Evolutionary conservation across 257 asterid species (phyloP).

Genomic region (Plantago ovata): DNA sequence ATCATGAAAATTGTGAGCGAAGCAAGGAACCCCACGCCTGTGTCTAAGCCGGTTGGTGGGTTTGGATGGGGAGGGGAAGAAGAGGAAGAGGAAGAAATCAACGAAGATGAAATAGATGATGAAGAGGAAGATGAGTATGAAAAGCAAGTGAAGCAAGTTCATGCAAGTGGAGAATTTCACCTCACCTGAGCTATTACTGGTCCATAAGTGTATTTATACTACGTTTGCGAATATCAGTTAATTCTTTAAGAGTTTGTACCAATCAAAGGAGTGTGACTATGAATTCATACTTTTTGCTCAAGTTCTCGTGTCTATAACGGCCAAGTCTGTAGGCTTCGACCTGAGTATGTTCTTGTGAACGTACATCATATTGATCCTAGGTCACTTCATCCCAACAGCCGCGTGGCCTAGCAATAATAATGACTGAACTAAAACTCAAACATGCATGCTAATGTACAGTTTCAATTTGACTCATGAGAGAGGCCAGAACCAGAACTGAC

Average conservation of each 20-base stretch:
- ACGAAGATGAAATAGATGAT: conserved; percentile 17
- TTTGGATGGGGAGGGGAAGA: conserved; percentile 65
- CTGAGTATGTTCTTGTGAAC: too few species aligned
- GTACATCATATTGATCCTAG: too few species aligned
- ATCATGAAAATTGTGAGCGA: conserved; percentile 72
- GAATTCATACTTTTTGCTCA: too few species aligned
- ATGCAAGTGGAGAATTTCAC: conserved; percentile 70
- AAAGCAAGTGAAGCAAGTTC: conserved; percentile 59
- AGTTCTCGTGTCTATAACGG: too few species aligned
- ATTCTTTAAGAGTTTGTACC: background rate
- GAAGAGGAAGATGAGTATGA: conserved; percentile 71
- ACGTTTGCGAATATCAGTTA: background rate
- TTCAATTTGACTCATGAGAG: too few species aligned
- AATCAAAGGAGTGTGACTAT: background rate
- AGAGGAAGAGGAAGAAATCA: conserved; percentile 26
- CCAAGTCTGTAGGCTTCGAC: too few species aligned
- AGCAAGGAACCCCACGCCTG: conserved; percentile 48
- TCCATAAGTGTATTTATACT: background rate
- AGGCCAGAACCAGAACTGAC: too few species aligned
- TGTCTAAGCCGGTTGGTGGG: conserved; percentile 28
- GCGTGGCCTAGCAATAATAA: too few species aligned
- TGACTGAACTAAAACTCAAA: too few species aligned
- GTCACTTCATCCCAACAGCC: too few species aligned
- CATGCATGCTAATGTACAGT: too few species aligned
- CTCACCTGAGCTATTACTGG: conserved; percentile 16